A percentile compares a stretch with the other conserved stretches of the same genome.
phyloP scores from a whole-genome alignment of 495 filamentous ascomycete species.

The Daldinia grandis region DNA sequence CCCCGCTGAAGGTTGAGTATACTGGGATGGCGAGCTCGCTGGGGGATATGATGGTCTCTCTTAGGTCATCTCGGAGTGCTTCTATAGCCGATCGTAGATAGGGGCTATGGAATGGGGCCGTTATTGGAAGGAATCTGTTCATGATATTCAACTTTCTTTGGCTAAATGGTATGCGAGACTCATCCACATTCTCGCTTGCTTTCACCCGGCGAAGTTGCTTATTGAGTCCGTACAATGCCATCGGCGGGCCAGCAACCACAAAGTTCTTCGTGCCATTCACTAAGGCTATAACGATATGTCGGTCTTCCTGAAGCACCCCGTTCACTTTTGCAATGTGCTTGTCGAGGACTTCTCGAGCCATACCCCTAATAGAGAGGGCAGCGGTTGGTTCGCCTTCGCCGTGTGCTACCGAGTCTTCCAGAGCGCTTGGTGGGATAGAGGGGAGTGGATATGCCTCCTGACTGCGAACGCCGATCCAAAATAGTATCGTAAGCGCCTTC shows the following conservation, averaged over 20 bases:
- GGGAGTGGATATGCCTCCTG: constrained; percentile 89
- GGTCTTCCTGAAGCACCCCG: constrained; percentile 77
- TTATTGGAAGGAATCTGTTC: constrained; percentile 88
- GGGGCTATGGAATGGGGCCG: constrained; percentile 86
- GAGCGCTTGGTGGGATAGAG: constrained; percentile 77
- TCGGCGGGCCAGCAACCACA: constrained; percentile 86
- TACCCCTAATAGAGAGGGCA: constrained; percentile 86
- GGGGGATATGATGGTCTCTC: constrained; percentile 70
- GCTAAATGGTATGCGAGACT: constrained; percentile 86
- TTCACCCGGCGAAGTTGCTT: constrained; percentile 84
- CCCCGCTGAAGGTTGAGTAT: constrained; percentile 76
- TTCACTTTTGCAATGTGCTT: constrained; percentile 86
- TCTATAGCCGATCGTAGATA: constrained; percentile 71
- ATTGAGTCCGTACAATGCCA: constrained; percentile 88
- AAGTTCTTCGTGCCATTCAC: constrained; percentile 88
- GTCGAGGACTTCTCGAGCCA: constrained; percentile 73
- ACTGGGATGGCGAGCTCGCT: constrained; percentile 74
- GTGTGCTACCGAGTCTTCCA: constrained; percentile 84
- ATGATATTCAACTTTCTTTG: constrained; percentile 86
- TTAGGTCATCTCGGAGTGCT: constrained; percentile 68
- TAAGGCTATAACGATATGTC: constrained; percentile 83
- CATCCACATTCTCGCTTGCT: constrained; percentile 81
- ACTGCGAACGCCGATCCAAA: constrained; percentile 90
- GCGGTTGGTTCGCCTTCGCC: constrained; percentile 85
- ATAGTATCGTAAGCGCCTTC: constrained; percentile 79